Base-by-base conservation (phyloP, 805 yeast species). In the Saturnispora kantuleensis region DNA sequence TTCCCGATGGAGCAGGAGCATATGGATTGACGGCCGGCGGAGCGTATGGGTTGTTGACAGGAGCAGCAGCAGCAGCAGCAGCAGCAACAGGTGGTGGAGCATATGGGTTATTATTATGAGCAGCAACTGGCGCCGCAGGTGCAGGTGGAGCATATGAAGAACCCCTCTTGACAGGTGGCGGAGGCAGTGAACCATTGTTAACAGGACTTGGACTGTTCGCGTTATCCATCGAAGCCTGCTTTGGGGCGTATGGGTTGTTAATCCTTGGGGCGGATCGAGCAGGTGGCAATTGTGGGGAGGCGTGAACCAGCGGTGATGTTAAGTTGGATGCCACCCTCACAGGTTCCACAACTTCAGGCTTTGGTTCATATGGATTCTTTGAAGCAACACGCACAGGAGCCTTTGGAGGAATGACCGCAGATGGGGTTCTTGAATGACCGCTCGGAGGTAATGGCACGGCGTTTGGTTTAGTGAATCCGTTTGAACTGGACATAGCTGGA, bases 351-450 rank as follows among this genome's bases (percentile, higher is more conserved):
- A 36, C 34, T 39, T 51, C 57, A 4, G 56, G 54, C 31, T 58
- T 58, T 42, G 71, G 68, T 38, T 67, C 66, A 50, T 65, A 65
- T 15, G 69, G 68, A 42, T 64, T 62, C 28, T 47, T 41, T 2
- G 54, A 32, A 7, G 45, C 52, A 41, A 26, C n/a, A 28, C 41
- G 28, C 16, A 12, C 12, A 2, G 39, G 16, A 16, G 17, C 12
- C 10, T 30, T 35, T 13, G 36, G 38, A 10, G 11, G 26, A 3
- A 28, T 35, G 4, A 55, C 46, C 31, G 59, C 48, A 32, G 66
- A 64, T 10, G 66, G 65, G 15, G 63, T 55, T 13, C 62, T 43
- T 13, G 41, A 37, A 32, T 43, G 46, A 10, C 31, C 60, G 9
- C 63, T 39, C 15, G 54, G 56, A 15, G 60, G 62, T 39, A 57